phyloP scores from a whole-genome alignment of 1,139 yeast species.

The Candida neerlandica region DNA sequence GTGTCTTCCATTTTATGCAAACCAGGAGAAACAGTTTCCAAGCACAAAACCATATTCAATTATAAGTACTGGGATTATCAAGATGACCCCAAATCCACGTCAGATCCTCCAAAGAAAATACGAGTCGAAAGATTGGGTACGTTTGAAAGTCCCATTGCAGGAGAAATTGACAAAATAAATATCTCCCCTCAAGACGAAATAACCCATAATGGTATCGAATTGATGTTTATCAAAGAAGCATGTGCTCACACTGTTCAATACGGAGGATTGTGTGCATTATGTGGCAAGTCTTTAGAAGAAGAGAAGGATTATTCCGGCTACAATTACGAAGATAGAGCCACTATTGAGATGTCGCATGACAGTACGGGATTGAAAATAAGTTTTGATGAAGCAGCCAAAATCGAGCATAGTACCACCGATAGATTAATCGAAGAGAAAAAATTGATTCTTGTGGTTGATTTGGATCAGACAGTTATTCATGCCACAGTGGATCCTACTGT shows the following conservation, averaged over 20 bases:
- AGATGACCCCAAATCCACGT: conserved; percentile 55
- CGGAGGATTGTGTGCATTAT: conserved; percentile 92
- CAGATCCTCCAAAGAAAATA: conserved; percentile 45
- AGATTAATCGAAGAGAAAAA: conserved; percentile 65
- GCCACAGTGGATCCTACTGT: conserved; percentile 98
- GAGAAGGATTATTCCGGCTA: conserved; percentile 80
- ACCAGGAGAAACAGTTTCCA: conserved; percentile 49
- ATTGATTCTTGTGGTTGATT: conserved; percentile 88
- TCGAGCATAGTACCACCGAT: conserved; percentile 69
- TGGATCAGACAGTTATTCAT: conserved; percentile 96
- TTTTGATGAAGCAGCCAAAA: conserved; percentile 80
- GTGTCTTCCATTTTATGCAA: conserved; percentile 51
- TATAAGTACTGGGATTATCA: conserved; percentile 72
- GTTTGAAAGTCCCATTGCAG: conserved; percentile 84
- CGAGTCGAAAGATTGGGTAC: conserved; percentile 66
- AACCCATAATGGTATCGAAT: conserved; percentile 46
- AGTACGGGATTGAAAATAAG: conserved; percentile 85
- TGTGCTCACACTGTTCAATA: conserved; percentile 95
- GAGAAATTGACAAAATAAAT: conserved; percentile 55
- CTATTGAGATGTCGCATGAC: conserved; percentile 88
- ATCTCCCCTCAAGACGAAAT: conserved; percentile 65
- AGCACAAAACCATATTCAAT: conserved; percentile 58
- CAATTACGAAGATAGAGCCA: conserved; percentile 73
- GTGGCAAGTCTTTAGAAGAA: conserved; percentile 85
- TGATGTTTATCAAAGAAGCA: conserved; percentile 71